Evolutionary conservation across 2,329 filamentous ascomycete species (phyloP).

Genomic region (Penicillium sp.): DNA sequence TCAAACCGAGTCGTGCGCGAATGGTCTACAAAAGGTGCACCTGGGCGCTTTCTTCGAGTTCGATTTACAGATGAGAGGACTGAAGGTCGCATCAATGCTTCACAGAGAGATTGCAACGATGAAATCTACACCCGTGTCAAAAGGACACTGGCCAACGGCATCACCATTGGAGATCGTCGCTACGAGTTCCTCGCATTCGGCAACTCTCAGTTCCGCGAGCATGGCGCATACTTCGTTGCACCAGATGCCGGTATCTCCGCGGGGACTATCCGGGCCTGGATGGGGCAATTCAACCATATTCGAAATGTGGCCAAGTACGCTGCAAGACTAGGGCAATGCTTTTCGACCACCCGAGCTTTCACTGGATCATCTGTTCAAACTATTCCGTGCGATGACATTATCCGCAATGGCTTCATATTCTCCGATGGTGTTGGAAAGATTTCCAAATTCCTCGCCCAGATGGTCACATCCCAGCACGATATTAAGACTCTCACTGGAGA

Average conservation of each 20-base stretch:
- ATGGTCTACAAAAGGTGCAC: constrained; percentile 60
- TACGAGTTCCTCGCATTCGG: constrained; percentile 93
- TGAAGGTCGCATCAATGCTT: constrained; percentile 59
- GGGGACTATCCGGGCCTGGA: constrained; percentile 75
- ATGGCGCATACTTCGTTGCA: constrained; percentile 90
- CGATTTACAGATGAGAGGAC: constrained; percentile 81
- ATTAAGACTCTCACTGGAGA: constrained; percentile 53
- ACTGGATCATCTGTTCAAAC: constrained; percentile 58
- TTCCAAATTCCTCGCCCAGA: constrained; percentile 70
- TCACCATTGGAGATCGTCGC: constrained; percentile 73
- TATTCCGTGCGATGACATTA: constrained; percentile 65
- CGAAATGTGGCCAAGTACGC: constrained; percentile 83
- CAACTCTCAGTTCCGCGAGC: constrained; percentile 90
- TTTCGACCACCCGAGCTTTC: constrained; percentile 84
- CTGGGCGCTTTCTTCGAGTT: constrained; percentile 81
- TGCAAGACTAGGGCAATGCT: constrained; percentile 87
- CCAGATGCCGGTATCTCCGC: constrained; percentile 65
- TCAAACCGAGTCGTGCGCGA: constrained; percentile 83
- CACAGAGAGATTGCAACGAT: constrained; percentile 58
- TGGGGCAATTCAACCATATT: constrained; percentile 83
- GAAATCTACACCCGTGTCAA: constrained; percentile 72
- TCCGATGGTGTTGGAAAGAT: constrained; percentile 93
- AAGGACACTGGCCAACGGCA: constrained; percentile 70
- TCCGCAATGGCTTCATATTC: constrained; percentile 67
- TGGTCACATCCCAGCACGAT: constrained; percentile 69